A percentile compares a stretch with the other conserved stretches of the same genome.
Conservation (phyloP, 2,329 filamentous ascomycete genomes). For the Blastomyces gilchristii region DNA sequence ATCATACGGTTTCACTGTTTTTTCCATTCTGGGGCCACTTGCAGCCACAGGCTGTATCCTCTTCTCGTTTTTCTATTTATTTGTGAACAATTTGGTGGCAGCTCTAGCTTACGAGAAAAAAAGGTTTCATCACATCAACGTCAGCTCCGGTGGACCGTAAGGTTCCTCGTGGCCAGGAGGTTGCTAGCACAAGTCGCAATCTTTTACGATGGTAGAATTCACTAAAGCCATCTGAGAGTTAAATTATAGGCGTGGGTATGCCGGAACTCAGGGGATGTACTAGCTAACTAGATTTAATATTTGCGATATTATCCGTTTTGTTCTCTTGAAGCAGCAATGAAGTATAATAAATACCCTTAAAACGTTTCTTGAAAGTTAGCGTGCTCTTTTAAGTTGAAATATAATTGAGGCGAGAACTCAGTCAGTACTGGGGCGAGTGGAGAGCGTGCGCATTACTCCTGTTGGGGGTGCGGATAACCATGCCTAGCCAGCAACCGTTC, state of each 20-base stretch:
- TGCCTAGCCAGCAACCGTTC: not conserved
- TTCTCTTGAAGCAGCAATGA: too few relatives aligned
- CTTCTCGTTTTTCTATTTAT: not conserved
- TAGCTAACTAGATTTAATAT: too few relatives aligned
- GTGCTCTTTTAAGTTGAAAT: not conserved
- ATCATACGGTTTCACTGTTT: not conserved
- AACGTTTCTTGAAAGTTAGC: not conserved
- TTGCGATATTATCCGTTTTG: too few relatives aligned
- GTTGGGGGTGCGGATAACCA: not conserved
- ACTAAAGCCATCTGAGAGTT: not conserved
- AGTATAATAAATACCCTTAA: not conserved
- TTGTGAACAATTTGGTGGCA: constrained; percentile 2
- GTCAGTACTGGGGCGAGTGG: too few relatives aligned
- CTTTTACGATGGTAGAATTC: not conserved
- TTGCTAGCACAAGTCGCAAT: not conserved
- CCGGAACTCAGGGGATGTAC: not conserved
- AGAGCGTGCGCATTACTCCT: not conserved
- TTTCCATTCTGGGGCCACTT: not conserved
- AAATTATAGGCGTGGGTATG: not conserved
- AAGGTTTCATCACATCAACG: not conserved
- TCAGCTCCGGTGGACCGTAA: not conserved
- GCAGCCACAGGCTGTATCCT: not conserved
- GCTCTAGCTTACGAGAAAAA: not conserved
- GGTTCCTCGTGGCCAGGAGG: not conserved
- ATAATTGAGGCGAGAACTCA: not conserved